Percentiles rank a stretch among this genome's conserved stretches.
These are phyloP conservation scores for Candida tetrigidarum DNA, from an alignment of 1,139 yeast genomes.

Conservation along the genomic window DNA sequence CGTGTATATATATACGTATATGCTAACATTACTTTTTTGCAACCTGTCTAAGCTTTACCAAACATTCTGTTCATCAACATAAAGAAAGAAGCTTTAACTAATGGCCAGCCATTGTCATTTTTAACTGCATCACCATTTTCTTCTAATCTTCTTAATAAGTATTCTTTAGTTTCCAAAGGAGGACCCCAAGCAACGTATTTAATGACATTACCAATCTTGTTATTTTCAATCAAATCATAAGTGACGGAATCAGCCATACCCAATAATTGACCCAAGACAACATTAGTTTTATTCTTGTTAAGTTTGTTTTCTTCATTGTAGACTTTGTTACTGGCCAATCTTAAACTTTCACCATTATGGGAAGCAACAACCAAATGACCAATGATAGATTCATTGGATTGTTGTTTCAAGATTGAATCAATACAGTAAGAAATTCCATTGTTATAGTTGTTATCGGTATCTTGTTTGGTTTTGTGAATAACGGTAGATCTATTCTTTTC, in stretches of 20 bases:
- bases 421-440: slow-evolving; percentile 69
- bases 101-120: slow-evolving; percentile 82
- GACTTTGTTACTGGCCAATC: slow-evolving; percentile 66
- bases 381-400: slow-evolving; percentile 52
- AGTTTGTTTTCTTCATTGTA: slow-evolving; percentile 24
- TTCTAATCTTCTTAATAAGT: slow-evolving; percentile 86
- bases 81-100: slow-evolving; percentile 58
- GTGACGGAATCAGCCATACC: slow-evolving; percentile 97
- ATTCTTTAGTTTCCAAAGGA: slow-evolving; percentile 90
- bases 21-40: neutral
- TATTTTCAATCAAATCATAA: slow-evolving; percentile 65
- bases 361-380: slow-evolving; percentile 94
- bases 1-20: neutral
- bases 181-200: slow-evolving; percentile 99
- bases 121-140: slow-evolving; percentile 98
- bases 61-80: slow-evolving; percentile 48
- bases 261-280: slow-evolving; percentile 86
- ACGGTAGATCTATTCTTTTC: slow-evolving; percentile 71
- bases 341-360: slow-evolving; percentile 83
- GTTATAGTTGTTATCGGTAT: slow-evolving; percentile 78
- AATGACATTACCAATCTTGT: slow-evolving; percentile 75
- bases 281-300: slow-evolving; percentile 56
- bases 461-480: slow-evolving; percentile 76
- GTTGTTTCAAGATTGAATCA: slow-evolving; percentile 53
- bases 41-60: slow-evolving; percentile 14